phyloP scores from a whole-genome alignment of 805 yeast species.

The Candida qinlingensis region DNA sequence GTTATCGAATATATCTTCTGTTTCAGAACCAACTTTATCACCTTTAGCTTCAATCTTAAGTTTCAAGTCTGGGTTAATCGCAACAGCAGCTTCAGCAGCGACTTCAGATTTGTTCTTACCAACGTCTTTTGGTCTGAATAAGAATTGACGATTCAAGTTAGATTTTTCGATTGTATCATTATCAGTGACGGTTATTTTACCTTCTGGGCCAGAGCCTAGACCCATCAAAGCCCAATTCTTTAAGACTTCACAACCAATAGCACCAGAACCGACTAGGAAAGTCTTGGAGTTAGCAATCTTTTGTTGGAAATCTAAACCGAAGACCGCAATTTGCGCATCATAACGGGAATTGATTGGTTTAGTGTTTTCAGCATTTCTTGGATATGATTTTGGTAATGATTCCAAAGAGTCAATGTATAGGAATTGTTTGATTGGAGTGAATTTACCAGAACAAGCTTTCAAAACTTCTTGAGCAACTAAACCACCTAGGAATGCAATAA shows the following conservation, averaged over 20 bases:
- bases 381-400: constrained; percentile 66
- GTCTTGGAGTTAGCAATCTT: constrained; percentile 70
- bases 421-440: constrained; percentile 88
- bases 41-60: constrained; percentile 72
- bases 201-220: constrained; percentile 85
- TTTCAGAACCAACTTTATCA: constrained; percentile 92
- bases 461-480: constrained; percentile 93
- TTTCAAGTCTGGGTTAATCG: constrained; percentile 77
- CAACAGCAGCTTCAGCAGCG: constrained; percentile 78
- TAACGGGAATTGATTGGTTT: constrained; percentile 78
- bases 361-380: constrained; percentile 67
- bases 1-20: constrained; percentile 82
- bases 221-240: constrained; percentile 98
- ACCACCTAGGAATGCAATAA: constrained; percentile 90
- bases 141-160: constrained; percentile 91
- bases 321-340: constrained; percentile 93
- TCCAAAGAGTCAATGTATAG: constrained; percentile 92
- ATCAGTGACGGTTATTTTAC: constrained; percentile 82
- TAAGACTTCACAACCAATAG: constrained; percentile 98
- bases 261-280: constrained; percentile 95
- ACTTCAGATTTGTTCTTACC: constrained; percentile 87
- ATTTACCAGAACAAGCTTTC: constrained; percentile 93
- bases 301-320: constrained; percentile 75
- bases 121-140: constrained; percentile 92
- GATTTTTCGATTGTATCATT: constrained; percentile 94